Conservation (phyloP, 371 early-diverging fungal species). For the Syncephalastrum monosporum region DNA sequence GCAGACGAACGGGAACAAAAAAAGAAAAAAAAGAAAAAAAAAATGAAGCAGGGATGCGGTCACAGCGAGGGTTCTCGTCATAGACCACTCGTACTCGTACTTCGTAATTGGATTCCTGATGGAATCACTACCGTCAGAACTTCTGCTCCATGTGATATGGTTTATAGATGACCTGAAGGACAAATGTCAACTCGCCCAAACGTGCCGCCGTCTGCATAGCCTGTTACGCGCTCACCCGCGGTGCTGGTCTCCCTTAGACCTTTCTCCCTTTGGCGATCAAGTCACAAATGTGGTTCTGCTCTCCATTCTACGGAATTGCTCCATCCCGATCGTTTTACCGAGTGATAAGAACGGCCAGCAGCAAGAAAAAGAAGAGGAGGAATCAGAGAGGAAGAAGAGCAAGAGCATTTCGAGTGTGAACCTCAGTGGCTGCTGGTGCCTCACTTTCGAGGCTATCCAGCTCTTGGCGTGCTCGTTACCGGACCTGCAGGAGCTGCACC, state of each 20-base stretch:
- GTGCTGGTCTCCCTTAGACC: constrained; percentile 37
- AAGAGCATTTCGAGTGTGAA: constrained; percentile 18
- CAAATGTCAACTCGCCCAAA: constrained; percentile 29
- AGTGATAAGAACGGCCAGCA: neutral
- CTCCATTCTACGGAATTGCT: constrained; percentile 21
- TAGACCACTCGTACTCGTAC: no score
- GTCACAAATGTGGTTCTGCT: constrained; percentile 23
- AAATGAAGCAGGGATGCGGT: no score
- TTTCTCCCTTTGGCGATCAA: constrained; percentile 24
- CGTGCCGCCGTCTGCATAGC: constrained; percentile 18
- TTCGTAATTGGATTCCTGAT: constrained; percentile 2
- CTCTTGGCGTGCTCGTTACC: constrained; percentile 27
- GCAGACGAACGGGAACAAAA: no score
- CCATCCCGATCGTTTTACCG: constrained; percentile 17
- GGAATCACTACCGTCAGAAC: constrained; percentile 19
- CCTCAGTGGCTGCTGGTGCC: constrained; percentile 34
- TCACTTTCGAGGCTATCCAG: constrained; percentile 26
- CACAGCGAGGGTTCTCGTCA: no score
- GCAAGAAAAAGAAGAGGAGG: neutral
- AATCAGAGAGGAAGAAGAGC: neutral
- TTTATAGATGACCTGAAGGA: constrained; percentile 20
- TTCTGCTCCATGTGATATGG: constrained; percentile 12
- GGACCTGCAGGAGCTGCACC: constrained; percentile 12
- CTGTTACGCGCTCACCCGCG: constrained; percentile 21
- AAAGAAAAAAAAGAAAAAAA: no score